These are phyloP conservation scores for Ephemerocybe angulata DNA, from an alignment of 768 basidiomycete genomes.

Conservation along the genomic window DNA sequence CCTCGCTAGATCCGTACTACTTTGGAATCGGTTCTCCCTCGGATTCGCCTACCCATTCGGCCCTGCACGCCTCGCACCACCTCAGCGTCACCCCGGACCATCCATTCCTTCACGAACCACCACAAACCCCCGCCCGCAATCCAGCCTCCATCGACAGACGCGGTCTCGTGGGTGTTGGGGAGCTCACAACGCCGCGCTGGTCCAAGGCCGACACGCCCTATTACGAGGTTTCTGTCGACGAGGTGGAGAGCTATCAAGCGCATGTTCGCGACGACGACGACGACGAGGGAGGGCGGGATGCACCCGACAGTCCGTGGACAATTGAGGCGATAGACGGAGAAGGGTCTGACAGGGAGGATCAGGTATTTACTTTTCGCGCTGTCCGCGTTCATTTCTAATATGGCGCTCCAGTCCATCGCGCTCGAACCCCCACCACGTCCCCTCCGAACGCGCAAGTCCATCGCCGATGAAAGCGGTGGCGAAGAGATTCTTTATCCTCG, in stretches of 20 bases:
- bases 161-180: slow-evolving; percentile 90
- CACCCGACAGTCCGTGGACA: slow-evolving; percentile 83
- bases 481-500: slow-evolving; percentile 89
- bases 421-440: slow-evolving; percentile 41
- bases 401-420: slow-evolving; percentile 36
- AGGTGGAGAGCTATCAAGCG: slow-evolving; percentile 36
- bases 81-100: slow-evolving; percentile 63
- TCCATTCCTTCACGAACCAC: slow-evolving; percentile 47
- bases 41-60: slow-evolving; percentile 59
- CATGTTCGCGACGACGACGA: background rate
- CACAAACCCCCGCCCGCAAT: slow-evolving; percentile 71
- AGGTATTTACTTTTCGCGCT: slow-evolving; percentile 41
- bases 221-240: slow-evolving; percentile 17
- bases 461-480: slow-evolving; percentile 81
- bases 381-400: slow-evolving; percentile 6
- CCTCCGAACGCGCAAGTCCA: slow-evolving; percentile 59
- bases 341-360: slow-evolving; percentile 56
- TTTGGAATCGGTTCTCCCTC: slow-evolving; percentile 69
- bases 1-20: slow-evolving; percentile 86
- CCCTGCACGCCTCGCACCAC: slow-evolving; percentile 38
- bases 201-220: slow-evolving; percentile 41
- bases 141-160: slow-evolving; percentile 80
- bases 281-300: slow-evolving; percentile 35
- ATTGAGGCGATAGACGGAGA: slow-evolving; percentile 85
- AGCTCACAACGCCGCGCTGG: slow-evolving; percentile 96